Base-by-base conservation (phyloP, 805 yeast genomes). In the Nakazawaea populi region DNA sequence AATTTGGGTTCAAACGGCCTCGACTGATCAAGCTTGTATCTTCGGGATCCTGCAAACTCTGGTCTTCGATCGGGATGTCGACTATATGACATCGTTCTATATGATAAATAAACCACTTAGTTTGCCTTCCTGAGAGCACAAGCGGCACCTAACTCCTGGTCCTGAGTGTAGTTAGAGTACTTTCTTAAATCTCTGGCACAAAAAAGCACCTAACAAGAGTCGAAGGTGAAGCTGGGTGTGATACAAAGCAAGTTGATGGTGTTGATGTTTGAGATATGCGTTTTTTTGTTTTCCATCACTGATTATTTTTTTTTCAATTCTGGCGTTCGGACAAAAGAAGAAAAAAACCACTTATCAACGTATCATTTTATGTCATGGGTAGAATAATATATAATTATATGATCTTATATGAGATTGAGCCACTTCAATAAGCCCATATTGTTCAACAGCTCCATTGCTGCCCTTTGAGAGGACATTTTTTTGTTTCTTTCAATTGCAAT, bases 1-100 rank as follows among this genome's bases (percentile, higher is more conserved):
- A 6, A 12, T 37, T 12, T 37, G n/a, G 40, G 18, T 37, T 37
- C 40, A 37, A 37, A 4, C 8, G 14, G 14, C n/a, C 14, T 37
- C 7, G 40, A n/a, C 11, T 28, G 12, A 9, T 28, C 18, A 29
- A 5, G 14, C 10, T 29, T 6, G 12, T 18, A 30, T 30, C 44
- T 42, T 12, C 12, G 7, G 12, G 44, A n/a, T 29, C 44, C 44
- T 18, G 18, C 14, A 42, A 24, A 43, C 14, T 18, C 32, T 43
- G 46, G 18, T 43, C 46, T 42, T 12, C 29, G 27, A 14, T 43
- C 38, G 28, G 38, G 46, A 43, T 43, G 38, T 43, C 46, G 46
- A 43, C 46, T 43, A 32, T 43, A 32, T 28, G 46, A 43, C 46
- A 43, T 43, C 11, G 11, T 32, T 9, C 3, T 18, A 18, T 18